phyloP scores from a whole-genome alignment of 2,329 filamentous ascomycete species.

The Stemphylium beticola region DNA sequence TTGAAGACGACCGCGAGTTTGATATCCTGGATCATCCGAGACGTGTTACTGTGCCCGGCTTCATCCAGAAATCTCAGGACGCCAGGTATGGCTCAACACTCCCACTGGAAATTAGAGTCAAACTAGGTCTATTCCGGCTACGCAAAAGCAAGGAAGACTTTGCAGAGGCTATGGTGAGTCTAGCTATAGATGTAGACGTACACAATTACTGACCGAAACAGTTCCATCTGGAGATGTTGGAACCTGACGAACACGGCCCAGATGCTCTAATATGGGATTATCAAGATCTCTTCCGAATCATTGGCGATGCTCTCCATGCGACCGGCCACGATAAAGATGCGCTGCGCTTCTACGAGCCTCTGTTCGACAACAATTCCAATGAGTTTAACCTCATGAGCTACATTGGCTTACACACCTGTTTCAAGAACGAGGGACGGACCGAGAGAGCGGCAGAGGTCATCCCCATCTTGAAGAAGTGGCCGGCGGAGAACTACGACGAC shows the following conservation, averaged over 20 bases:
- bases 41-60: conserved; percentile 67
- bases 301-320: conserved; percentile 64
- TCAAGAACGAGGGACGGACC: conserved; percentile 67
- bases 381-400: conserved; percentile 40
- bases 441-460: conserved; percentile 79
- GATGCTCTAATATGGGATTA: conserved; percentile 67
- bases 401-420: conserved; percentile 62
- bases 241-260: conserved; percentile 64
- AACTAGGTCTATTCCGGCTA: conserved; percentile 83
- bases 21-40: conserved; percentile 74
- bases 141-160: conserved; percentile 66
- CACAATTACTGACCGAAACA: conserved; percentile 39
- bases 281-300: conserved; percentile 79
- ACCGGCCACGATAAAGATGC: conserved; percentile 61
- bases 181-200: conserved; percentile 58
- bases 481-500: conserved; percentile 75
- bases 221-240: conserved; percentile 65
- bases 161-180: conserved; percentile 75
- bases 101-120: conserved; percentile 81
- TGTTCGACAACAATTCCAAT: conserved; percentile 39
- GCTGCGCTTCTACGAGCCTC: conserved; percentile 63
- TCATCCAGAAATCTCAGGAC: conserved; percentile 61
- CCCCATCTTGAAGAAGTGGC: conserved; percentile 73
- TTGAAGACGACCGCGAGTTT: conserved; percentile 86
- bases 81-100: conserved; percentile 74